Percentiles rank a stretch among this genome's conserved stretches.
Evolutionary conservation across 768 basidiomycete genomes (phyloP).

Genomic region (Tricholoma saponaceum): DNA sequence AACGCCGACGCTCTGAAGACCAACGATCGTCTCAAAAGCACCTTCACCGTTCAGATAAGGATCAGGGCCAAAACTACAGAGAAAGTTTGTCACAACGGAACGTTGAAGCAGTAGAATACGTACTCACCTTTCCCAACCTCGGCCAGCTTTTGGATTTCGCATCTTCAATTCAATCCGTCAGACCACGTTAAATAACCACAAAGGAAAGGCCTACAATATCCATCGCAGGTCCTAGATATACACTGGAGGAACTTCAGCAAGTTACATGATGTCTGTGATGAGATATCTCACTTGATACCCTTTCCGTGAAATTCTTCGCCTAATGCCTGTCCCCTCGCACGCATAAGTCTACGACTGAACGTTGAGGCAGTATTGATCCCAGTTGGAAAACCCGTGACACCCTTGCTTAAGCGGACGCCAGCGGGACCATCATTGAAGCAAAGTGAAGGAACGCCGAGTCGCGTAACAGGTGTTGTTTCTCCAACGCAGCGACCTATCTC

Average conservation of each 20-base stretch:
- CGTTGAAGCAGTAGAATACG: neutral
- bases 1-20: slow-evolving; percentile 58
- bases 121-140: slow-evolving; percentile 44
- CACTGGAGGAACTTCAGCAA: slow-evolving; percentile 20
- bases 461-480: slow-evolving; percentile 36
- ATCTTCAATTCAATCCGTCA: slow-evolving; percentile 26
- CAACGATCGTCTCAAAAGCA: slow-evolving; percentile 53
- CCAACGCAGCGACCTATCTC: slow-evolving; percentile 42
- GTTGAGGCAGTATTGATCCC: slow-evolving; percentile 51
- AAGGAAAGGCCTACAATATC: slow-evolving; percentile 40
- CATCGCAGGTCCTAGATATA: slow-evolving; percentile 49
- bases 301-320: slow-evolving; percentile 68
- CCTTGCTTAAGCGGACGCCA: slow-evolving; percentile 38
- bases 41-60: slow-evolving; percentile 63
- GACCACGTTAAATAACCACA: neutral
- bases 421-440: slow-evolving; percentile 49
- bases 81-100: neutral
- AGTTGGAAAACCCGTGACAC: slow-evolving; percentile 53
- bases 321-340: slow-evolving; percentile 55
- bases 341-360: slow-evolving; percentile 60
- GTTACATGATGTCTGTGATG: neutral
- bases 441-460: slow-evolving; percentile 40
- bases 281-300: slow-evolving; percentile 43
- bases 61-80: slow-evolving; percentile 49
- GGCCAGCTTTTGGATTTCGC: slow-evolving; percentile 47